Evolutionary conservation across 306 rosid genomes (phyloP), one percentile per base, ranked within the genome.

Genomic region (Casuarina equisetifolia): DNA sequence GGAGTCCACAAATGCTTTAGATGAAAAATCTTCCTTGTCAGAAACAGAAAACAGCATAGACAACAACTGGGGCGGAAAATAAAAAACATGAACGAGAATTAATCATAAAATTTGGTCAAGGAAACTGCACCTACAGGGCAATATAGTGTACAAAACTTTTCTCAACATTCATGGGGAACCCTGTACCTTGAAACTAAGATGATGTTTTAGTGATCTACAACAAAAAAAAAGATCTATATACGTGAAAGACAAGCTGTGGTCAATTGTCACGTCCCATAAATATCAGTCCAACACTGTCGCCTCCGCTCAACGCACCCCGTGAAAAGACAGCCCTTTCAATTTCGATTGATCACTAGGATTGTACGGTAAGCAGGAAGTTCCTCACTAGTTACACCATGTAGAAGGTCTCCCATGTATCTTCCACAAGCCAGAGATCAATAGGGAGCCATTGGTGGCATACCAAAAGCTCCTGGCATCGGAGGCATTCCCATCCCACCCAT

Each of bases 401-500:
- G 50, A 78, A 83, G 76, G 59, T 75, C 8, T 58, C 79, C 70
- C 74, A 40, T 11, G 69, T 54, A 39, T 63, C 13, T 38, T 63
- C 58, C 59, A 38, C 50, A 9, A 77, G 59, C 2, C 44, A 44
- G 51, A 75, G 80, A 75, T 84, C 76, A 86, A 69, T 83, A 83
- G 40, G 80, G 74, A 38, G 94, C 93, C 97, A 87, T 92, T 3
- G 93, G 90, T 51, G 97, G 97, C 97, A 92, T 84, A 79, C 97
- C 97, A 42, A 75, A 92, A 58, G 96, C 93, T 25, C 32, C 32
- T 40, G 97, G 97, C 95, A 92, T 87, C 1, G 98, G 97, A 2
- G 98, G 98, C 97, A 93, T 93, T 58, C 96, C 97, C 91, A 91
- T 77, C 81, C 98, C 98, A 17, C 92, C 93, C 97, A 93, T 91